A percentile compares a stretch with the other conserved stretches of the same genome.
phyloP scores from a whole-genome alignment of 2,329 filamentous ascomycete genomes.

The Colletotrichum scovillei region DNA sequence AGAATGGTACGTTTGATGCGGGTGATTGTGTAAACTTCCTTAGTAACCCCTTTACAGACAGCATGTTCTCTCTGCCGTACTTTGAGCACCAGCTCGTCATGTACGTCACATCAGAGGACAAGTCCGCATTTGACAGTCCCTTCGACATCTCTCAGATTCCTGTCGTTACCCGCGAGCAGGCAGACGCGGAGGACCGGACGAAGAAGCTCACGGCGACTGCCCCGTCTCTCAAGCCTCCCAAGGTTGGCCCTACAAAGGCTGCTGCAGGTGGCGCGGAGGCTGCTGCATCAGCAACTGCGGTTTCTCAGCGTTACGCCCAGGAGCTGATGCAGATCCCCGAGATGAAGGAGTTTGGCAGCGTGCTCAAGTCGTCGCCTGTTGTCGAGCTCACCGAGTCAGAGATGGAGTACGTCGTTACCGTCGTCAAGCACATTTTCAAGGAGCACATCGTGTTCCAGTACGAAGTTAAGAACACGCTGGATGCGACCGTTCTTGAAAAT shows the following conservation, averaged over 20 bases:
- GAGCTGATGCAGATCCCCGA: slow-evolving; percentile 91
- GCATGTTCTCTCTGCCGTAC: slow-evolving; percentile 92
- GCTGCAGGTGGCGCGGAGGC: slow-evolving; percentile 77
- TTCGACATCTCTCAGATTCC: slow-evolving; percentile 95
- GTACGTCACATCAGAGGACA: slow-evolving; percentile 95
- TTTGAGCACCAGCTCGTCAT: slow-evolving; percentile 98
- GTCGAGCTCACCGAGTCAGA: slow-evolving; percentile 96
- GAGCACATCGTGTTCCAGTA: slow-evolving; percentile 96
- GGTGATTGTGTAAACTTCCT: not conserved
- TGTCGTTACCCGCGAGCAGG: slow-evolving; percentile 94
- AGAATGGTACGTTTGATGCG: slow-evolving; percentile 75
- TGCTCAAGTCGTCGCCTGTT: slow-evolving; percentile 89
- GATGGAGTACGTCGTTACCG: slow-evolving; percentile 94
- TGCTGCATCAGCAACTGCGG: slow-evolving; percentile 79
- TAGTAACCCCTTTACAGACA: slow-evolving; percentile 68
- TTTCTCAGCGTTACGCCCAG: slow-evolving; percentile 88
- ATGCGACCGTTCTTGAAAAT: slow-evolving; percentile 89
- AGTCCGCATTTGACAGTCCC: slow-evolving; percentile 82
- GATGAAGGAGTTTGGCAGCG: slow-evolving; percentile 86
- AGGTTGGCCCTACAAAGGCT: slow-evolving; percentile 80
- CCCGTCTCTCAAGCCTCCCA: slow-evolving; percentile 93
- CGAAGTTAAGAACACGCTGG: slow-evolving; percentile 96
- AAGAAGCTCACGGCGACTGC: slow-evolving; percentile 96
- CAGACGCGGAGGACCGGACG: slow-evolving; percentile 93
- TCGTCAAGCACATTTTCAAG: slow-evolving; percentile 98